These are phyloP conservation scores for Boletus tomentosulus DNA, from an alignment of 768 basidiomycete genomes.

Conservation along the genomic window DNA sequence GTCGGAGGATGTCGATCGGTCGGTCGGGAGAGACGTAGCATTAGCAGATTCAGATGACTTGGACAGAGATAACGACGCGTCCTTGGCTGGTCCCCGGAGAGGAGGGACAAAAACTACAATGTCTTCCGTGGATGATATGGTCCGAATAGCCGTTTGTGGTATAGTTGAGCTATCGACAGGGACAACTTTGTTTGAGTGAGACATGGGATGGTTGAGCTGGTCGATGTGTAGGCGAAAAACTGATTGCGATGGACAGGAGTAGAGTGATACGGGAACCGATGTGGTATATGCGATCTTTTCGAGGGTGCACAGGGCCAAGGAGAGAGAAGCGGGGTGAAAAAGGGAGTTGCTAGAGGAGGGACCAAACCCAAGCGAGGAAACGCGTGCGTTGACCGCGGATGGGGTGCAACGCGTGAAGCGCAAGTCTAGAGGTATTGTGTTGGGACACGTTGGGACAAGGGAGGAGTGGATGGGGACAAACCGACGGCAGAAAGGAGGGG, in stretches of 20 bases:
- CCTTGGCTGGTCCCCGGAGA: constrained; percentile 2
- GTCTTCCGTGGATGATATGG: constrained; percentile 8
- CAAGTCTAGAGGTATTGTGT: constrained; percentile 36
- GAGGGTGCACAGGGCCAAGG: constrained; percentile 32
- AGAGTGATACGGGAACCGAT: constrained; percentile 20
- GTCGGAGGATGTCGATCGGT: background rate
- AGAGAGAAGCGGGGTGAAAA: constrained; percentile 42
- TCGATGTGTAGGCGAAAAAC: constrained; percentile 28
- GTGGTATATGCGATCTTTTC: constrained; percentile 18
- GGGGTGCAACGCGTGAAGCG: constrained; percentile 44
- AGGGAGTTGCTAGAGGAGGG: constrained; percentile 29
- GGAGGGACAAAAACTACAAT: constrained; percentile 20
- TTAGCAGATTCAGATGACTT: background rate
- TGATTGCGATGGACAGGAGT: constrained; percentile 23
- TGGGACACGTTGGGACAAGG: constrained; percentile 1
- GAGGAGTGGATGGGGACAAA: constrained; percentile 28
- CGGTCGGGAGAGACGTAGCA: background rate
- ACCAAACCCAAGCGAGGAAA: constrained; percentile 23
- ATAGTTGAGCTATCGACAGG: background rate
- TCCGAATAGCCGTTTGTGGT: constrained; percentile 1
- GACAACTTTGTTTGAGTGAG: constrained; percentile 1
- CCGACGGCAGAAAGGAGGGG: constrained; percentile 61
- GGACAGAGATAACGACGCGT: background rate
- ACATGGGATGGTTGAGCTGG: constrained; percentile 5
- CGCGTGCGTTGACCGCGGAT: constrained; percentile 12